Conservation (phyloP, 441 rosid species). For the Pelargonium cotyledonis region DNA sequence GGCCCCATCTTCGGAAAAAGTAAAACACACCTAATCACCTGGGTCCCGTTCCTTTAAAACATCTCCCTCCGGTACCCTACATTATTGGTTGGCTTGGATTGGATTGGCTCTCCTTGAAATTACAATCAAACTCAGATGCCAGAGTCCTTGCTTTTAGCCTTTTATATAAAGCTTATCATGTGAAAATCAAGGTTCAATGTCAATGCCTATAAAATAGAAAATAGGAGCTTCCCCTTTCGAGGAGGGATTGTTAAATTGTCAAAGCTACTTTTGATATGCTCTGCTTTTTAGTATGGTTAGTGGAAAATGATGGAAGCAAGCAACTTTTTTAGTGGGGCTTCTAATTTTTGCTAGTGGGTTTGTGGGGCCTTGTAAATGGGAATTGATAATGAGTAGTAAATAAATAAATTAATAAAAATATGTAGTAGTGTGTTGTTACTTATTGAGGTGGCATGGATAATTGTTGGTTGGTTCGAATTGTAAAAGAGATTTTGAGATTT, state of each 20-base stretch:
- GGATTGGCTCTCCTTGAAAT: constrained; percentile 26
- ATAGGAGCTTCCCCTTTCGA: constrained; percentile 32
- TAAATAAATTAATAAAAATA: constrained; percentile 19
- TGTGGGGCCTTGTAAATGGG: constrained; percentile 57
- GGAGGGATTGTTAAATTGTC: constrained; percentile 29
- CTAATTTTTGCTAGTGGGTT: constrained; percentile 50
- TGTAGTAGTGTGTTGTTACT: constrained; percentile 21
- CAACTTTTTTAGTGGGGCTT: constrained; percentile 40
- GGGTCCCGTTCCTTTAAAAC: neutral
- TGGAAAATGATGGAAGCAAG: constrained; percentile 60
- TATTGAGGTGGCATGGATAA: constrained; percentile 6
- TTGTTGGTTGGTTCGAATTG: too few relatives aligned
- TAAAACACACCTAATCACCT: neutral
- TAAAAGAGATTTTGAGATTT: too few relatives aligned
- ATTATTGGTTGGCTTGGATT: constrained; percentile 8
- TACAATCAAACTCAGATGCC: constrained; percentile 65
- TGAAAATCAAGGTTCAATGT: constrained; percentile 36
- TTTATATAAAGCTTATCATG: constrained; percentile 26
- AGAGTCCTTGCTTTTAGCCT: constrained; percentile 25
- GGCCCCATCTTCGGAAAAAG: neutral
- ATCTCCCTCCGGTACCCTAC: neutral
- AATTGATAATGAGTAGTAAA: neutral
- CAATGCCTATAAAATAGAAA: constrained; percentile 31
- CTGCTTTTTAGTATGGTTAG: constrained; percentile 33
- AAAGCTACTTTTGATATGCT: constrained; percentile 48